Base-by-base conservation (phyloP, 1,284 basidiomycete genomes). In the Hymenochaete sp. region DNA sequence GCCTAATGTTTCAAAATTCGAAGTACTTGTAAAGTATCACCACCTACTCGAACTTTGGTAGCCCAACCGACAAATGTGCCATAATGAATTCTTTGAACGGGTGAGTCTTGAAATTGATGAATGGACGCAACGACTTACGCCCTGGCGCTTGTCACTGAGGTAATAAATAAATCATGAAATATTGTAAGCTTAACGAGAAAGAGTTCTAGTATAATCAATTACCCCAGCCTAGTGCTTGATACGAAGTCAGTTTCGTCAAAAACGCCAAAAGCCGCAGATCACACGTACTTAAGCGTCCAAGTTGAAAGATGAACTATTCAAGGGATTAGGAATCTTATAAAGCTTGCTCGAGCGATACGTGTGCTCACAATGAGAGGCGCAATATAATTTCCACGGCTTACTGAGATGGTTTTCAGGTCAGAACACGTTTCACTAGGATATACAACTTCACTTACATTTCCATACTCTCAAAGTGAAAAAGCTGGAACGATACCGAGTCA, bases 391-490 rank as follows among this genome's bases (percentile, higher is more conserved):
- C 29, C 41, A 21, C 31, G 38, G 39, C 43, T 49, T 13, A 49
- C 48, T 49, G 19, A 22, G 14, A 28, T 35, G 6, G 4, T n/a
- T 5, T 35, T 35, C 32, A 6, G 28, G 14, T 31, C 28, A 9
- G 18, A 21, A 32, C 14, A 43, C n/a, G 26, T 19, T 35, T 8
- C n/a, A 19, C n/a, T 32, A 8, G 11, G 35, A 40, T 9, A 33
- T 18, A n/a, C 2, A 18, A 4, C 8, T 11, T 14, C 6, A 38
- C 48, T 18, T 19, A 49, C 48, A 33, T 21, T 46, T 49, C 48
- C 48, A 49, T 5, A 49, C 38, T 10, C 48, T 29, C 48, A 43
- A 49, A 9, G 48, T 38, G 28, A 45, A 49, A 33, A 49, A 41
- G 25, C 48, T 49, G 19, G 21, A 36, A 25, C n/a, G 31, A 6